Evolutionary conservation across 108 stramenopile species (phyloP).

Genomic region (Discostella stelligeroides): DNA sequence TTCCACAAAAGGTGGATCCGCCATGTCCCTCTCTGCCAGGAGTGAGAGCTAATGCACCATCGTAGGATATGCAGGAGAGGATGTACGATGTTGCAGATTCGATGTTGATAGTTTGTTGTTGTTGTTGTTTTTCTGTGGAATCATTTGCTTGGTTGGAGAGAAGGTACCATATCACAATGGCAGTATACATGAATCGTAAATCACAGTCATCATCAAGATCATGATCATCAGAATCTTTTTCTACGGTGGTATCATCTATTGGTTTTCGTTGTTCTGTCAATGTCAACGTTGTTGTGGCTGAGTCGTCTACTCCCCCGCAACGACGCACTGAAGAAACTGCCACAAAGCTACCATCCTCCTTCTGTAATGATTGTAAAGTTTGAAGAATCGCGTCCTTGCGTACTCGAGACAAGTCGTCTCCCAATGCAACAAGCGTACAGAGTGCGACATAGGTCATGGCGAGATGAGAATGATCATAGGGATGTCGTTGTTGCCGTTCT

Average conservation of each 20-base stretch:
- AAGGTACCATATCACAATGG: conserved; percentile 69
- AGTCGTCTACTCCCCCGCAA: not conserved
- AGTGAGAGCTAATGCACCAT: conserved; percentile 69
- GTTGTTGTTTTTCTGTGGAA: too few species aligned
- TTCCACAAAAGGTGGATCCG: conserved; percentile 86
- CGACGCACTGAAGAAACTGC: conserved; percentile 16
- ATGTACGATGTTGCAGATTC: conserved; percentile 45
- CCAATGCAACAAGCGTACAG: conserved; percentile 66
- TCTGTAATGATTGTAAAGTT: conserved; percentile 48
- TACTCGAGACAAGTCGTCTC: conserved; percentile 64
- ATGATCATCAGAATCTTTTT: conserved; percentile 12
- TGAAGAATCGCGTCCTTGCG: conserved; percentile 45
- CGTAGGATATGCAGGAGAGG: conserved; percentile 60
- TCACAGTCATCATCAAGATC: conserved; percentile 71
- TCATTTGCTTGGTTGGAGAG: conserved; percentile 49
- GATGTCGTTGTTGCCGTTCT: conserved; percentile 2
- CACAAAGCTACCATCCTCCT: conserved; percentile 57
- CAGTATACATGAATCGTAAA: conserved; percentile 90
- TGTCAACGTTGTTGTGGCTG: too few species aligned
- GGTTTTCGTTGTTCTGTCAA: too few species aligned
- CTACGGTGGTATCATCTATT: too few species aligned
- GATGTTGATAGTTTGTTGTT: conserved; percentile 27
- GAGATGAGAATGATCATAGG: conserved; percentile 65
- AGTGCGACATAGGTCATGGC: conserved; percentile 89
- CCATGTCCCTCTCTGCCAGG: conserved; percentile 84